Percentiles rank a stretch among this genome's conserved stretches.
Conservation (phyloP, 2,329 filamentous ascomycete genomes). For the Diaporthe eres region DNA sequence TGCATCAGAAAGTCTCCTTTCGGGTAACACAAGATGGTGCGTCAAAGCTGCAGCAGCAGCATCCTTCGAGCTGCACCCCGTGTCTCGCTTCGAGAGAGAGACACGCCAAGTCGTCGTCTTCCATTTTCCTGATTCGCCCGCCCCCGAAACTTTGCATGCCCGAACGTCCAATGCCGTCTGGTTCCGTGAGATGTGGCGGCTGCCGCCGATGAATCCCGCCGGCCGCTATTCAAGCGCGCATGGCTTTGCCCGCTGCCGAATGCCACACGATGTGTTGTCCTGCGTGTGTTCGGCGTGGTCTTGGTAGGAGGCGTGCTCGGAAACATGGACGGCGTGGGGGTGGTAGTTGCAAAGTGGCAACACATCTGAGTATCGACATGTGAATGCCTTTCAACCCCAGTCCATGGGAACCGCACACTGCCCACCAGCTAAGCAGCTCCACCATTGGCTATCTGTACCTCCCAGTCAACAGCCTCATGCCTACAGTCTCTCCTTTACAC, state of each 20-base stretch:
- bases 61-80: constrained; percentile 20
- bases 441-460: neutral
- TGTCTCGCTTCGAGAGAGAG: neutral
- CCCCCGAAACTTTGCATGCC: constrained; percentile 19
- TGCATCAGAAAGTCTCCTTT: neutral
- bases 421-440: neutral
- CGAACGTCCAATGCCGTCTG: constrained; percentile 9
- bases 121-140: neutral
- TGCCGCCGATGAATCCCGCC: neutral
- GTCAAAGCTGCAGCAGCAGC: constrained; percentile 19
- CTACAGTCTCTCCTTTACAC: neutral
- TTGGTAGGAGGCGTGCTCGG: neutral
- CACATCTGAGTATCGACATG: neutral
- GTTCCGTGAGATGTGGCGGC: neutral
- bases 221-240: neutral
- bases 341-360: neutral
- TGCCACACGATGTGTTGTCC: neutral
- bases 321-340: neutral
- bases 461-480: neutral
- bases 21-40: constrained; percentile 1
- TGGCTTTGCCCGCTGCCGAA: neutral
- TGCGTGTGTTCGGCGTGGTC: neutral
- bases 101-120: neutral
- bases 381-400: neutral
- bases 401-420: neutral